phyloP scores from a whole-genome alignment of 2,329 filamentous ascomycete genomes.

The Fonsecaea erecta region DNA sequence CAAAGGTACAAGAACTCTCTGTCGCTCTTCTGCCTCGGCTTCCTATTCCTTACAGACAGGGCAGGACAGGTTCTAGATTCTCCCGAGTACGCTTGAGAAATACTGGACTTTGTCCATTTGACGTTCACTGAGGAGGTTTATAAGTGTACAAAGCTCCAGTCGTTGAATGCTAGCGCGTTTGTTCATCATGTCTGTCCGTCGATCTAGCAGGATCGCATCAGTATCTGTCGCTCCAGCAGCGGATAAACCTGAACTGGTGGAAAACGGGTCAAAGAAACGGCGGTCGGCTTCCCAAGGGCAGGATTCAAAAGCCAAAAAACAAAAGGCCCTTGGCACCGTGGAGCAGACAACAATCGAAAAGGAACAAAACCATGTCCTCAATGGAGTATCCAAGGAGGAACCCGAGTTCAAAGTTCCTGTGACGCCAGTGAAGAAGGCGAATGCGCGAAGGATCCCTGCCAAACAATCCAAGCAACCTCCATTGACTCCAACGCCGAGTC shows the following conservation, averaged over 20 bases:
- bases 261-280: constrained; percentile 34
- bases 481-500: constrained; percentile 56
- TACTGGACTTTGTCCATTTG: background rate
- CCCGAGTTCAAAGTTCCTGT: constrained; percentile 35
- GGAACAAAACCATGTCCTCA: constrained; percentile 5
- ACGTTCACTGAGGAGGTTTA: background rate
- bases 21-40: background rate
- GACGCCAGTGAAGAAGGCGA: constrained; percentile 40
- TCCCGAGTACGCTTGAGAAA: background rate
- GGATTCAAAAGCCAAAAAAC: constrained; percentile 28
- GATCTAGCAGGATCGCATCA: constrained; percentile 31
- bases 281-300: constrained; percentile 18
- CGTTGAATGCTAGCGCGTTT: constrained; percentile 27
- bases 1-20: background rate
- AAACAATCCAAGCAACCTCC: constrained; percentile 45
- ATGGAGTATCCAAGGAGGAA: constrained; percentile 14
- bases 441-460: constrained; percentile 37
- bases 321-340: constrained; percentile 13
- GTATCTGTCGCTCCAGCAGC: background rate
- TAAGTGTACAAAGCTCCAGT: background rate
- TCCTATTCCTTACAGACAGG: background rate
- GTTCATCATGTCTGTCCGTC: constrained; percentile 31
- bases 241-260: background rate
- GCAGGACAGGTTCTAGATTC: background rate
- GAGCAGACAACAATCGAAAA: background rate